Base-by-base conservation (phyloP, 2,329 filamentous ascomycete species). In the Basipetospora chlamydospora region DNA sequence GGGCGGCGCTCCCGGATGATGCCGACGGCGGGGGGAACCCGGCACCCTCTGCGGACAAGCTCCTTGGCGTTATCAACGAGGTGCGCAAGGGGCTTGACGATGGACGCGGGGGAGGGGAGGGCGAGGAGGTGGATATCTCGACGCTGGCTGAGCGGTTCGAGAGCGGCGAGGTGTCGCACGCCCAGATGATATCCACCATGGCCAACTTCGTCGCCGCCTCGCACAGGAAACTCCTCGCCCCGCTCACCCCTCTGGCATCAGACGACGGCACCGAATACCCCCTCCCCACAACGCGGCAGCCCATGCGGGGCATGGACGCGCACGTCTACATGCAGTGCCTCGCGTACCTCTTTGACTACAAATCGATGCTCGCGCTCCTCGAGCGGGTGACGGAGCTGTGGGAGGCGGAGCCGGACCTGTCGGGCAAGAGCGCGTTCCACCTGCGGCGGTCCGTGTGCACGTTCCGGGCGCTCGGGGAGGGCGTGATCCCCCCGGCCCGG, bases 371-470 rank as follows among this genome's bases (percentile, higher is more conserved):
- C 5, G 57, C 57, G 4, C 54, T 77, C 5, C 54, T 78, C 11
- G 52, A 57, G 21, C 86, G 77, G 76, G 67, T 79, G 44, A 53
- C 68, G 1, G 44, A 53, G 17, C 54, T 73, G 43, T 65, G 65
- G 54, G 48, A 50, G 5, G 54, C 15, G 46, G 39, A 50, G n/a
- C 51, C 55, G 21, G 33, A 43, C 5, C 47, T 51, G 28, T 44
- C 16, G 51, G 60, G 43, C 44, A 47, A 10, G 51, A 59, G 18
- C 52, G 46, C 42, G 56, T 57, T 20, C 43, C 35, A 37, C 20
- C 35, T 37, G 16, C 18, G 18, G 17, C 18, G 28, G 20, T 20
- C 35, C 13, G 20, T 68, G 6, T 67, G 62, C 42, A 55, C 55
- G 9, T 73, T 70, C 48, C 58, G 64, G 10, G 56, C 63, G 4